These are phyloP conservation scores for Hypoxylon sp. DNA, from an alignment of 2,329 filamentous ascomycete species.

Conservation along the genomic window DNA sequence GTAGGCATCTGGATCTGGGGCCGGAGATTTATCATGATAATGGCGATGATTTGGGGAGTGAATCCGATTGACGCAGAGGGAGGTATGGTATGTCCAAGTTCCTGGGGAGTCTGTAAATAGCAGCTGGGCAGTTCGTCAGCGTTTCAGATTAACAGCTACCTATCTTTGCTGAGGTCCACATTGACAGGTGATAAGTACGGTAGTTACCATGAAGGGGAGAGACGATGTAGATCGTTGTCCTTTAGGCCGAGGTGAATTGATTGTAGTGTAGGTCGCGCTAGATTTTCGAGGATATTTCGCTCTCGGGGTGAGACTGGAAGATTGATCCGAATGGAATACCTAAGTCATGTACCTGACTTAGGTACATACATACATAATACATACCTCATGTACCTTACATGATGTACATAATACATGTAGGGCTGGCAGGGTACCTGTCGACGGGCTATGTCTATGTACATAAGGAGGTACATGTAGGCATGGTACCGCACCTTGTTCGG, in stretches of 20 bases:
- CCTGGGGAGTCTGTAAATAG: slow-evolving; percentile 38
- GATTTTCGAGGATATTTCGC: slow-evolving; percentile 3
- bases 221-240: slow-evolving; percentile 5
- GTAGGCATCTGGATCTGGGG: slow-evolving; percentile 26
- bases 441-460: too few species aligned
- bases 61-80: slow-evolving; percentile 20
- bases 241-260: background rate
- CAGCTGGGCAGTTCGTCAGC: slow-evolving; percentile 21
- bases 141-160: slow-evolving; percentile 31
- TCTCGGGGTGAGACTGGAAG: slow-evolving; percentile 20
- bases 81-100: slow-evolving; percentile 24
- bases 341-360: background rate
- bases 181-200: slow-evolving; percentile 1
- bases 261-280: background rate
- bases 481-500: slow-evolving; percentile 1
- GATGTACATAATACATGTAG: background rate
- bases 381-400: too few species aligned
- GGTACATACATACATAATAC: too few species aligned
- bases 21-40: slow-evolving; percentile 28
- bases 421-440: background rate
- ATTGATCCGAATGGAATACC: slow-evolving; percentile 1
- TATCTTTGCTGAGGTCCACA: slow-evolving; percentile 19
- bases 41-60: slow-evolving; percentile 18
- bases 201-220: slow-evolving; percentile 5
- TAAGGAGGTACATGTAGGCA: too few species aligned